Base-by-base conservation (phyloP, 176 grass and related monocot genomes). In the Aegilops longissima region DNA sequence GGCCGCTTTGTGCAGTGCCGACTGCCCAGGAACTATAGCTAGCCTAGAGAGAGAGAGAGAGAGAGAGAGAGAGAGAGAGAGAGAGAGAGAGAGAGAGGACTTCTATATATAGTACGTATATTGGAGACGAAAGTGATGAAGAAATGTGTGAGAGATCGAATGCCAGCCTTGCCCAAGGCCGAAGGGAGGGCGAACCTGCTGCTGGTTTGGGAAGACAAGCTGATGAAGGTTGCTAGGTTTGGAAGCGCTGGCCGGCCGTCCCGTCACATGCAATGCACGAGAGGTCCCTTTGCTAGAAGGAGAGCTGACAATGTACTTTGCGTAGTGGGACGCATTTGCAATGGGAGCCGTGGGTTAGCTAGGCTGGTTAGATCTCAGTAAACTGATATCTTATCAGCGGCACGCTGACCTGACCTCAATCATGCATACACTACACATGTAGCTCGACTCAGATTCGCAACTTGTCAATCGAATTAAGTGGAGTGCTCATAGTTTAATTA, bases 91-190 rank as follows among this genome's bases (percentile, higher is more conserved):
- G 39, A 40, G 81, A 66, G 10, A 30, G 6, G 10, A 23, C 14
- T 27, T 9, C 56, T 42, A 35, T 76, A 40, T 85, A 59, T 89
- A 45, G 25, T 27, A 27, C 25, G 25, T 27, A 27, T 27, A 75
- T 73, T 49, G 54, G 21, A n/a, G 77, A 84, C 31, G 82, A 75
- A 80, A 82, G 77, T 75, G 83, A 16, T 36, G 18, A 85, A 77
- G 62, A 77, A 76, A 66, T 7, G 42, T 23, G 70, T 17, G 71
- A 25, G 34, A 30, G 39, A 10, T 7, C 21, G 67, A 59, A 59
- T 59, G 54, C 54, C 54, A 59, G 54, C 54, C 54, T 59, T 59
- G 54, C 18, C 6, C 0, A 21, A 8, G 54, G 54, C 7, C 18
- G 54, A 59, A 59, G 54, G 18, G 18, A 59, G 18, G 0, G 18